These are phyloP conservation scores for Naumovozyma dairenensis DNA, from an alignment of 805 yeast species.

Conservation along the genomic window DNA sequence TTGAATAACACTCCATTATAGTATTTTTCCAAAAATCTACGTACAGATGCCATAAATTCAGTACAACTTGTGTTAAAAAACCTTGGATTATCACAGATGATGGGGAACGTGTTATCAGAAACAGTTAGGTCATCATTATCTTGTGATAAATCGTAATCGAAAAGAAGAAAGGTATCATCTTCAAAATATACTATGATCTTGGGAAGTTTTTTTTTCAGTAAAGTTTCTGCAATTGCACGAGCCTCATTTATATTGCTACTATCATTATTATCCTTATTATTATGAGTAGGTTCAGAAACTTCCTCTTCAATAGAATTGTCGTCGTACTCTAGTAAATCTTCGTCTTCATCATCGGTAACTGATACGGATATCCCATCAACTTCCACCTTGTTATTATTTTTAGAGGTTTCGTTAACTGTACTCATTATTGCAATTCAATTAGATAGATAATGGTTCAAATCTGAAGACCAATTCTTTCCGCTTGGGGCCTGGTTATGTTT, in stretches of 20 bases:
- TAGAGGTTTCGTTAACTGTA: too few relatives aligned
- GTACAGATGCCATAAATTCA: conserved; percentile 16
- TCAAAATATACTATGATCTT: conserved; percentile 14
- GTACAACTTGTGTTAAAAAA: conserved; percentile 12
- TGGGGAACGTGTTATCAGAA: conserved; percentile 7
- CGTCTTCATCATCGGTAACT: conserved; percentile 11
- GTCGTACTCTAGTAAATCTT: conserved; percentile 10
- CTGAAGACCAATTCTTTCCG: too few relatives aligned
- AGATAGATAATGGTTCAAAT: too few relatives aligned
- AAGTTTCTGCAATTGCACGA: conserved; percentile 14
- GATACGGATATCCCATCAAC: conserved; percentile 8
- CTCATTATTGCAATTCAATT: too few relatives aligned
- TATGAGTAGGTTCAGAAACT: conserved; percentile 1
- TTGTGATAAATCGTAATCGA: conserved; percentile 11
- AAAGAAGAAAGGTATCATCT: conserved; percentile 17
- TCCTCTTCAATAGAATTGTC: conserved; percentile 4
- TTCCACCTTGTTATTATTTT: conserved; percentile 1
- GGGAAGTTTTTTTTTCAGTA: conserved; percentile 12
- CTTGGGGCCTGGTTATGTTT: too few relatives aligned
- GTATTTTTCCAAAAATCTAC: conserved; percentile 17
- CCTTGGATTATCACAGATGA: conserved; percentile 15
- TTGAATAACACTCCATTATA: conserved; percentile 18
- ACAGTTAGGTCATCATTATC: conserved; percentile 6
- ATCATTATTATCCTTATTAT: conserved; percentile 7
- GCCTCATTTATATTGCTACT: conserved; percentile 2